Base-by-base conservation (phyloP, 1,284 basidiomycete species). In the Papiliotrema laurentii region DNA sequence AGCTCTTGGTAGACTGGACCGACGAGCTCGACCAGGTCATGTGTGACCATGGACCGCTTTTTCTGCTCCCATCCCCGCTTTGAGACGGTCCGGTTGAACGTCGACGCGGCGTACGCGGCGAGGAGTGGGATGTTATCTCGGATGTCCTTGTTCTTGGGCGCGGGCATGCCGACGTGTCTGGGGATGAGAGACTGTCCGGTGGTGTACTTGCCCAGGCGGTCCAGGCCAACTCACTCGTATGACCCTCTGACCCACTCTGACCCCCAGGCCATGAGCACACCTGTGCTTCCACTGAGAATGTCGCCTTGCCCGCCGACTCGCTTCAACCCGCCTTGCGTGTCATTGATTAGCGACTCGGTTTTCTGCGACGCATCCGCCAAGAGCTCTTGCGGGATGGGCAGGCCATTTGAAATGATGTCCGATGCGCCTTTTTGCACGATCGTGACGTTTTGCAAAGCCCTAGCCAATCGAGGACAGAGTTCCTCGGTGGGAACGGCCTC, bases 231-330 rank as follows among this genome's bases (percentile, higher is more conserved):
- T 61, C 53, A 69, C 71, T 64, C 84, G 60, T 85, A 92, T 1
- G 80, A 79, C 6, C 88, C 88, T 35, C 83, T 81, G 61, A 90
- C 87, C 70, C 88, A 97, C 62, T 88, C 90, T 69, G 87, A 87
- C 2, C 87, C 89, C 93, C 94, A 98, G 1, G 92, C 92, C 53
- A 97, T 77, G 68, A 96, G 83, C 0, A 90, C 83, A 0, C 91
- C 93, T 6, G 91, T 84, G 33, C 81, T 80, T 5, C 94, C 94
- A 58, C 85, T 87, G 45, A 98, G 73, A 40, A 98, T 84, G 72
- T 98, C 94, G 0, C 94, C 94, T 70, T 97, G 94, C 1, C 93
- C 93, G 19, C 94, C 94, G 61, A 91, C 93, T 45, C 94, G 79
- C 75, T 96, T 96, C 57, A 91, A 67, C 1, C 91, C 90, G 2